A percentile compares a stretch with the other conserved stretches of the same genome.
phyloP scores from a whole-genome alignment of 768 basidiomycete species.

The Collybia nuda region DNA sequence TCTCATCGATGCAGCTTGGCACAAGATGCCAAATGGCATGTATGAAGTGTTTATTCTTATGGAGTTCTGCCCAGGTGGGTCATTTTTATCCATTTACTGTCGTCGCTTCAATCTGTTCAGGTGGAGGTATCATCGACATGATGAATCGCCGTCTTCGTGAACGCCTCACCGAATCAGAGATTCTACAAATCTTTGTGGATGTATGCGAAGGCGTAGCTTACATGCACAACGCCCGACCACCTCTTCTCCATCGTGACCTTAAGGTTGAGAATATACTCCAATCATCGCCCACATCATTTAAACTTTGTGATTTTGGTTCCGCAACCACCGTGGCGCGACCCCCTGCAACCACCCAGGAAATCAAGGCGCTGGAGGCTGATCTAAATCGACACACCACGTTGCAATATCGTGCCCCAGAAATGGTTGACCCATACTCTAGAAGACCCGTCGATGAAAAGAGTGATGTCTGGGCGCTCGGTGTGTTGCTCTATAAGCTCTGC shows the following conservation, averaged over 20 bases:
- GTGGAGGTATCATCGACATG: slow-evolving; percentile 99
- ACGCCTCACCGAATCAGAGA: slow-evolving; percentile 92
- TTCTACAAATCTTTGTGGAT: slow-evolving; percentile 96
- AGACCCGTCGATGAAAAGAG: slow-evolving; percentile 90
- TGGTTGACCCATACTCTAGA: slow-evolving; percentile 88
- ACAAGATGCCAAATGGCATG: slow-evolving; percentile 75
- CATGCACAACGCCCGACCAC: slow-evolving; percentile 92
- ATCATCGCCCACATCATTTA: slow-evolving; percentile 80
- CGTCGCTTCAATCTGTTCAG: slow-evolving; percentile 36
- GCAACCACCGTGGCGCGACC: slow-evolving; percentile 76
- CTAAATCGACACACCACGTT: slow-evolving; percentile 94
- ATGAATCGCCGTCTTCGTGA: slow-evolving; percentile 97
- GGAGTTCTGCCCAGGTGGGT: slow-evolving; percentile 91
- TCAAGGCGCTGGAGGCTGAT: slow-evolving; percentile 85
- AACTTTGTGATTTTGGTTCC: slow-evolving; percentile 98
- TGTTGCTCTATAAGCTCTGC: slow-evolving; percentile 96
- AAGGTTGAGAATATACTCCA: slow-evolving; percentile 99
- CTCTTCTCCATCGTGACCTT: slow-evolving; percentile 93
- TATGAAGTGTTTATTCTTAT: slow-evolving; percentile 98
- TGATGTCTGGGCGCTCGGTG: slow-evolving; percentile 98
- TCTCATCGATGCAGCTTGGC: slow-evolving; percentile 94
- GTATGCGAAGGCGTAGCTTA: slow-evolving; percentile 95
- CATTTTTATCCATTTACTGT: not conserved
- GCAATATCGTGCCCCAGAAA: slow-evolving; percentile 98
- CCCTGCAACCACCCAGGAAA: slow-evolving; percentile 79